Conservation (phyloP, 768 basidiomycete species). For the Collybiopsis confluens region DNA sequence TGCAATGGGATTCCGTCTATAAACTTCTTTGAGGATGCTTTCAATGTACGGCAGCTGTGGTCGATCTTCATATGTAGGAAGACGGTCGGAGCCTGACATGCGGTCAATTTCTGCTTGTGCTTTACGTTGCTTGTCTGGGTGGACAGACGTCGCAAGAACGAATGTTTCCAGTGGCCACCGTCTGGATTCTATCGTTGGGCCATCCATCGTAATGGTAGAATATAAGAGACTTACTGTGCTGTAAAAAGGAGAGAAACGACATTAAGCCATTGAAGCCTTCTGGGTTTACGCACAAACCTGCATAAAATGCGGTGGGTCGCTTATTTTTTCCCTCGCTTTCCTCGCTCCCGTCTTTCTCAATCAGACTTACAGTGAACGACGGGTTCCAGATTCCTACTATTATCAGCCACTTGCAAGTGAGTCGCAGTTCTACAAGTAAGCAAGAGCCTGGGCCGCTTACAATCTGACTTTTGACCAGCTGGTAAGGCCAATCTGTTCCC, state of each 20-base stretch:
- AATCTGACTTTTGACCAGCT: background rate
- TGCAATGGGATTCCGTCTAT: conserved; percentile 15
- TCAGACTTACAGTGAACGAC: conserved; percentile 6
- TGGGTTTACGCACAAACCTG: background rate
- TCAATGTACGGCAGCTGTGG: conserved; percentile 18
- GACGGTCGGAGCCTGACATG: conserved; percentile 15
- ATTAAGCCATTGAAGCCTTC: background rate
- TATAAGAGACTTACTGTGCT: too few relatives aligned
- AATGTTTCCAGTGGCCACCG: conserved; percentile 13
- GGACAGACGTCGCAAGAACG: conserved; percentile 13
- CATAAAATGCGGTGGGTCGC: conserved; percentile 1
- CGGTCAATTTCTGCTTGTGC: conserved; percentile 7
- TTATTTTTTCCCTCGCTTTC: conserved; percentile 2
- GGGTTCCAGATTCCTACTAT: conserved; percentile 3
- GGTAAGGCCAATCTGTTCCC: background rate
- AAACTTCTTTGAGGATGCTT: conserved; percentile 16
- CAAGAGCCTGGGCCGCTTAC: background rate
- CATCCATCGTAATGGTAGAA: background rate
- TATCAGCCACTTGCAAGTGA: background rate
- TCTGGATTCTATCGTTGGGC: background rate
- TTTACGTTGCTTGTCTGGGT: conserved; percentile 14
- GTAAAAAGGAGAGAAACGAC: background rate
- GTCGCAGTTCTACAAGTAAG: background rate
- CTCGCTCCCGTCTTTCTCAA: background rate
- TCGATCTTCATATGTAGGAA: conserved; percentile 15